Evolutionary conservation across 192 early-diverging fungal species (phyloP), one percentile per base, ranked within the genome.

Genomic region (Gaertneriomyces sp.): DNA sequence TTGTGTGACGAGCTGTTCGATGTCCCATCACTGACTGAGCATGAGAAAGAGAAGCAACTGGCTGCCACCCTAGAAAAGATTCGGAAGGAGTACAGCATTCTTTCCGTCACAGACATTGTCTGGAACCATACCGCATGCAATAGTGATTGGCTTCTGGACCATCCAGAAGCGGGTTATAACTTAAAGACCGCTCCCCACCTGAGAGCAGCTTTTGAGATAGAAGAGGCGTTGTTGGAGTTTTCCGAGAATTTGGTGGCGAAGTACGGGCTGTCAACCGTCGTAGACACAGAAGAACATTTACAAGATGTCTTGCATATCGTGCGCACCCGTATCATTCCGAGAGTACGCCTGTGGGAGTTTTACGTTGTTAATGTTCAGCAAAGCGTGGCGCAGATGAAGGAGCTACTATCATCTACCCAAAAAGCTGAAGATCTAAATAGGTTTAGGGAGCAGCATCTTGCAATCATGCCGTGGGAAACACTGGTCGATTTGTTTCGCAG

Each of bases 101-200:
- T 99, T 45, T 85, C 84, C 45, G 75, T 90, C 45, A 93, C 93
- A 8, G 97, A 99, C 76, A 85, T 99, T 64, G 97, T 99, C 4
- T 99, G 93, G 94, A 99, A 99, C 79, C 97, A 99, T 76, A 99
- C 95, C 17, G 90, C 93, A 20, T 87, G 85, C 75, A 90, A 96
- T 68, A 91, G 91, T n/a, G 76, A 73, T n/a, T 99, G 93, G 91
- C 84, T 99, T 44, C 75, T 85, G 71, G 88, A 96, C 47, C 96
- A 99, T 72, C 96, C 96, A 6, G 96, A 99, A 75, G 91, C 93
- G 64, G 90, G 89, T 89, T 99, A 97, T 75, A 99, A 98, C 63
- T 71, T 99, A 43, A 73, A 87, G 64, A 99, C 93, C 60, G 90
- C 93, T 14, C 96, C 96, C 38, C 94, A 99, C 74, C 77, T 99